Evolutionary conservation across 306 rosid species (phyloP).

Genomic region (Adenanthera pavonina): DNA sequence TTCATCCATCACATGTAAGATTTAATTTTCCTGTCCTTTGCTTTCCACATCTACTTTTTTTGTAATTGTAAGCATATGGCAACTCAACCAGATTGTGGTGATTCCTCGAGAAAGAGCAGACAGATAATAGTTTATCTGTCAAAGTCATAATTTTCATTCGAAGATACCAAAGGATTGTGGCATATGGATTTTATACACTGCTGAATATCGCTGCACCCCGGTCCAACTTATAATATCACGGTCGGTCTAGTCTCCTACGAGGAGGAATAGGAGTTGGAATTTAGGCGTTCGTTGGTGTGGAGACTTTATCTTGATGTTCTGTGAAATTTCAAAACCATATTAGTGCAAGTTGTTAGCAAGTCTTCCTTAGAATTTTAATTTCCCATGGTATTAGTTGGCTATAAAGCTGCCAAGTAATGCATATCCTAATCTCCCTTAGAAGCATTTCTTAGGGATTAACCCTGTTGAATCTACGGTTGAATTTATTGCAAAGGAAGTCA

Average conservation of each 20-base stretch:
- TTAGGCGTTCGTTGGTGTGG: neutral
- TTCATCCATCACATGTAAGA: slow-evolving; percentile 12
- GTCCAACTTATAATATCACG: neutral
- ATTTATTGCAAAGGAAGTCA: neutral
- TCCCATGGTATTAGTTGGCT: neutral
- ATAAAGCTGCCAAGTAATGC: neutral
- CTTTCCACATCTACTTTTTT: neutral
- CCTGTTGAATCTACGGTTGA: neutral
- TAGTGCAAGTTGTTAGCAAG: neutral
- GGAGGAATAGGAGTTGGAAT: neutral
- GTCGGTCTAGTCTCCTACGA: neutral
- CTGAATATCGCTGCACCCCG: neutral
- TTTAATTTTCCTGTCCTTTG: neutral
- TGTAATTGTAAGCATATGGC: slow-evolving; percentile 5
- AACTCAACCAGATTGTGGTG: neutral
- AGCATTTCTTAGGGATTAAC: neutral
- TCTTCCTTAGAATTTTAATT: neutral
- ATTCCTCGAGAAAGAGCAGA: neutral
- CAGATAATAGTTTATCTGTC: neutral
- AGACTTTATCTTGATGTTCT: neutral
- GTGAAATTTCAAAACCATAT: no score
- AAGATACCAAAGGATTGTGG: neutral
- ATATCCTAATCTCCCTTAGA: neutral
- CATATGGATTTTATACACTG: neutral
- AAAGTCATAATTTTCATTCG: neutral